A percentile compares a stretch with the other conserved stretches of the same genome.
Evolutionary conservation across 805 yeast species (phyloP).

Genomic region (Cyberlindnera mrakii): DNA sequence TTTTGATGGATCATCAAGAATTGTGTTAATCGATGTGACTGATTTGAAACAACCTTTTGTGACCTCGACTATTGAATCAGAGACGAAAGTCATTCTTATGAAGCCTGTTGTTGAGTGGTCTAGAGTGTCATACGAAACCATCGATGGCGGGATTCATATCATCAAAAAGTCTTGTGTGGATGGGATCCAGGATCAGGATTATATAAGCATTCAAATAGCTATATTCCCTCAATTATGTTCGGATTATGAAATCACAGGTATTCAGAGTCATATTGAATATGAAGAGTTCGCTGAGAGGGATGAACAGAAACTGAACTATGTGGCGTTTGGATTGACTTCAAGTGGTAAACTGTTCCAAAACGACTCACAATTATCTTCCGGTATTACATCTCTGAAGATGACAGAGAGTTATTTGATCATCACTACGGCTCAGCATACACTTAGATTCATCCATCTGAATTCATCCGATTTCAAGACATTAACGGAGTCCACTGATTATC

Average conservation of each 20-base stretch:
- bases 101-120: constrained; percentile 50
- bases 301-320: constrained; percentile 24
- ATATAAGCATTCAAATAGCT: constrained; percentile 30
- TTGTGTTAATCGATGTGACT: constrained; percentile 43
- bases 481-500: constrained; percentile 30
- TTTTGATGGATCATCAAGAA: constrained; percentile 38
- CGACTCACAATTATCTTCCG: constrained; percentile 51
- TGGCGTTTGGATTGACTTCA: constrained; percentile 67
- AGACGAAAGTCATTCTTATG: constrained; percentile 48
- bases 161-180: constrained; percentile 21
- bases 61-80: constrained; percentile 35
- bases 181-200: constrained; percentile 23
- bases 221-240: constrained; percentile 68
- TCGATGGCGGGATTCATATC: constrained; percentile 53
- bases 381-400: constrained; percentile 75
- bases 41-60: constrained; percentile 37
- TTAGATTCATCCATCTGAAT: constrained; percentile 73
- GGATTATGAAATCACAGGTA: constrained; percentile 43
- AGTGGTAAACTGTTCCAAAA: constrained; percentile 72
- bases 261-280: constrained; percentile 8
- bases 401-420: constrained; percentile 69
- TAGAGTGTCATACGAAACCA: constrained; percentile 49
- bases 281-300: constrained; percentile 24
- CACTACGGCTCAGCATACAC: constrained; percentile 82
- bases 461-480: constrained; percentile 34